Percentiles rank a stretch among this genome's conserved stretches.
These are phyloP conservation scores for Whalleya microplaca DNA, from an alignment of 2,329 filamentous ascomycete genomes.

Conservation along the genomic window DNA sequence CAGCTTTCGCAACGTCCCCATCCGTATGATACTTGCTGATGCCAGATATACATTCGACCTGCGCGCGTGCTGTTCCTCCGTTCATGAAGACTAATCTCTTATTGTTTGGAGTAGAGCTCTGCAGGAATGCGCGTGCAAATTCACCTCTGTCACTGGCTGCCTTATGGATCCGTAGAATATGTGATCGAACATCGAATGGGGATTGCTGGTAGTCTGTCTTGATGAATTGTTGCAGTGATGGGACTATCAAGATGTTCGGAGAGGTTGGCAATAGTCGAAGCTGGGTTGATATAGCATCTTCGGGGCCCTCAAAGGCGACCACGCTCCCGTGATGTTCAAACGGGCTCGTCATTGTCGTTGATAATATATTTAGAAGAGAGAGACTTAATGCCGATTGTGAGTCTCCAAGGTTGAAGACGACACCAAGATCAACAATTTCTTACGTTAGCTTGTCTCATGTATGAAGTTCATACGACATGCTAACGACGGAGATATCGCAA, in stretches of 20 bases:
- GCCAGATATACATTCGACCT: conserved; percentile 55
- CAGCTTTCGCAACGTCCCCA: conserved; percentile 54
- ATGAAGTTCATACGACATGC: background rate
- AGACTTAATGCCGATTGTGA: background rate
- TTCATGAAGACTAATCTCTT: conserved; percentile 64
- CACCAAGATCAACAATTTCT: background rate
- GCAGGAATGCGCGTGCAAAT: conserved; percentile 55
- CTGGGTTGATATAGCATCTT: conserved; percentile 60
- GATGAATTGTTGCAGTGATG: conserved; percentile 53
- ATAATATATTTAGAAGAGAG: background rate
- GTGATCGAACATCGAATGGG: conserved; percentile 41
- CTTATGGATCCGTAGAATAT: conserved; percentile 55
- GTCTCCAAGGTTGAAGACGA: background rate
- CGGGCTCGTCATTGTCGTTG: conserved; percentile 30
- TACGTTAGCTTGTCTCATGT: background rate
- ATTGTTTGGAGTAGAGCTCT: conserved; percentile 46
- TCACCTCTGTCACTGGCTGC: conserved; percentile 52
- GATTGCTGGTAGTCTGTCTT: conserved; percentile 34
- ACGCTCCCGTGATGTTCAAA: conserved; percentile 50
- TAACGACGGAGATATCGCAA: background rate
- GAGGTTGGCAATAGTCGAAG: conserved; percentile 63
- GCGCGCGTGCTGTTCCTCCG: conserved; percentile 60
- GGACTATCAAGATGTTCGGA: conserved; percentile 60
- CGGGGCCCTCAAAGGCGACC: conserved; percentile 63
- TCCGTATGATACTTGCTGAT: conserved; percentile 57